phyloP scores from a whole-genome alignment of 129 eudicot genomes.

The Dittrichia graveolens region DNA sequence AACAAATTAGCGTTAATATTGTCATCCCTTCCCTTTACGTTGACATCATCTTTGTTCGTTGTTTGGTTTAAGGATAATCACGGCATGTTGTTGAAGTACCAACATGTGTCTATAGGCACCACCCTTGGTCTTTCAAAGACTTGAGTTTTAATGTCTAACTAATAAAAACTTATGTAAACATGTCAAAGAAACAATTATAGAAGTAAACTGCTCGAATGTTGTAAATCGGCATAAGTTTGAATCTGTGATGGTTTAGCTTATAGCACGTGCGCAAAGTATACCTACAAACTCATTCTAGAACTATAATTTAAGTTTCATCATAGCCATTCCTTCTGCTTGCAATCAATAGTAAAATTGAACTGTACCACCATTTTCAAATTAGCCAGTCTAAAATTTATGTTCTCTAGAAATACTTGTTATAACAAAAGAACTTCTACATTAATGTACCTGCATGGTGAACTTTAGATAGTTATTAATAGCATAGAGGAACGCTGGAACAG shows the following conservation, averaged over 20 bases:
- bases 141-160: background rate
- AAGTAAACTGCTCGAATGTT: too few relatives aligned
- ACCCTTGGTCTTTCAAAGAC: constrained; percentile 1
- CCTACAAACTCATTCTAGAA: constrained; percentile 3
- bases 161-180: background rate
- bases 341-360: constrained; percentile 4
- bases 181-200: background rate
- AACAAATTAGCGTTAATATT: background rate
- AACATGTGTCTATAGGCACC: background rate
- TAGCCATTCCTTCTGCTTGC: constrained; percentile 10
- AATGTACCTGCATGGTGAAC: constrained; percentile 92
- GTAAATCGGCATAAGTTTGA: too few relatives aligned
- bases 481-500: constrained; percentile 97
- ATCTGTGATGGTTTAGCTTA: too few relatives aligned
- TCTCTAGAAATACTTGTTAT: constrained; percentile 1
- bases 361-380: constrained; percentile 13
- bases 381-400: background rate
- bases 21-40: background rate
- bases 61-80: background rate
- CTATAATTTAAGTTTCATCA: constrained; percentile 10
- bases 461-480: constrained; percentile 95
- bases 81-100: background rate
- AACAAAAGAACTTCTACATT: constrained; percentile 15
- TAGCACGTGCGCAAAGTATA: background rate
- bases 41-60: background rate